Conservation (phyloP, 148 eudicot genomes). For the Beta vulgaris region DNA sequence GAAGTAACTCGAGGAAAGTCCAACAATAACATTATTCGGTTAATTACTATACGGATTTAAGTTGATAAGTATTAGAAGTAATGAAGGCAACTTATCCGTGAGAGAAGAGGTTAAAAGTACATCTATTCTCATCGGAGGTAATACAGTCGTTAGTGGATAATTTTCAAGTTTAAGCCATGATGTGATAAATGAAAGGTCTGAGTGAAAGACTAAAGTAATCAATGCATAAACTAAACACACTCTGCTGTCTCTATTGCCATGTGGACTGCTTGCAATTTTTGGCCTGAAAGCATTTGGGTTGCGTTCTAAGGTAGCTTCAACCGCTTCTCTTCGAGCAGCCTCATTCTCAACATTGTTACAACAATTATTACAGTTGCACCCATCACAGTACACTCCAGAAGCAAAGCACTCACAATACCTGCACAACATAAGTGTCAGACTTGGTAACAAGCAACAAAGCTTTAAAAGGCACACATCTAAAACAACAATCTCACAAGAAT, state of each 20-base stretch:
- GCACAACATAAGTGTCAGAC: conserved; percentile 27
- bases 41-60: neutral
- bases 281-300: conserved; percentile 99
- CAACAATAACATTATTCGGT: neutral
- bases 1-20: neutral
- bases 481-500: neutral
- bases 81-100: neutral
- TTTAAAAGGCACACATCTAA: neutral
- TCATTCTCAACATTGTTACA: conserved; percentile 95
- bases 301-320: conserved; percentile 93
- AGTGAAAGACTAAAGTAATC: neutral
- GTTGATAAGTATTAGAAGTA: neutral
- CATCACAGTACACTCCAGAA: conserved; percentile 95
- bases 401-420: conserved; percentile 99
- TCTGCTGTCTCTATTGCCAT: conserved; percentile 59
- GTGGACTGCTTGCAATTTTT: conserved; percentile 97
- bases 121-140: neutral
- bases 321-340: conserved; percentile 89
- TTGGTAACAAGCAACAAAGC: neutral
- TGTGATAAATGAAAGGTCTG: neutral
- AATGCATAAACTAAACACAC: conserved; percentile 37
- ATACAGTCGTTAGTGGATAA: neutral
- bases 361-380: conserved; percentile 94
- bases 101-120: neutral
- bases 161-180: neutral